A percentile compares a stretch with the other conserved stretches of the same genome.
phyloP scores from a whole-genome alignment of 2,329 filamentous ascomycete species.

The Salinomyces thailandicus region DNA sequence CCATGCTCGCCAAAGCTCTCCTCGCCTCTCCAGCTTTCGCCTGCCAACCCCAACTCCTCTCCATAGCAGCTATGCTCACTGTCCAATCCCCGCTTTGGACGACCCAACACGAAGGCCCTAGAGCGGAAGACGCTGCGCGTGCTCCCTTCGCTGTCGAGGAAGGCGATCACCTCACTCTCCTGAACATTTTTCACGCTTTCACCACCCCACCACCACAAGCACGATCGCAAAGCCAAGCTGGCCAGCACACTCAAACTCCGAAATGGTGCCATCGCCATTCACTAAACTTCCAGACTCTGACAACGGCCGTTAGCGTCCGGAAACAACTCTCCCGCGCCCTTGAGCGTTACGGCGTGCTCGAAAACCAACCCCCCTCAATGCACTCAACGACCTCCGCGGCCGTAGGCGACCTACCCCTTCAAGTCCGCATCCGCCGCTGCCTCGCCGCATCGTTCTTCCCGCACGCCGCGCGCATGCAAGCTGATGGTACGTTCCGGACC shows the following conservation, averaged over 20 bases:
- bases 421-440: conserved; percentile 71
- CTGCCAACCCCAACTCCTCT: conserved; percentile 77
- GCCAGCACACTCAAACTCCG: conserved; percentile 70
- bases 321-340: conserved; percentile 79
- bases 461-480: conserved; percentile 86
- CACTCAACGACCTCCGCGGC: too few species aligned
- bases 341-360: conserved; percentile 68
- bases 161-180: conserved; percentile 82
- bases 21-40: conserved; percentile 63
- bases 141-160: conserved; percentile 84
- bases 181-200: conserved; percentile 91
- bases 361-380: conserved; percentile 36
- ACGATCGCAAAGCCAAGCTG: too few species aligned
- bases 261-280: conserved; percentile 81
- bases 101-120: conserved; percentile 65
- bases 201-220: too few species aligned
- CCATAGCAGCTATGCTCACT: conserved; percentile 88
- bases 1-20: conserved; percentile 88
- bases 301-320: conserved; percentile 72
- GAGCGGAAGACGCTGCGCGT: conserved; percentile 60
- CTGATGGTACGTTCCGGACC: conserved; percentile 80
- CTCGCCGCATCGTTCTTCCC: conserved; percentile 86
- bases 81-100: conserved; percentile 77
- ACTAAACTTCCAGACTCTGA: conserved; percentile 77
- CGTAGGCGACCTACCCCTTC: conserved; percentile 38